Evolutionary conservation across 2,329 filamentous ascomycete species (phyloP), one percentile per base, ranked within the genome.

Genomic region (Verticillium longisporum): DNA sequence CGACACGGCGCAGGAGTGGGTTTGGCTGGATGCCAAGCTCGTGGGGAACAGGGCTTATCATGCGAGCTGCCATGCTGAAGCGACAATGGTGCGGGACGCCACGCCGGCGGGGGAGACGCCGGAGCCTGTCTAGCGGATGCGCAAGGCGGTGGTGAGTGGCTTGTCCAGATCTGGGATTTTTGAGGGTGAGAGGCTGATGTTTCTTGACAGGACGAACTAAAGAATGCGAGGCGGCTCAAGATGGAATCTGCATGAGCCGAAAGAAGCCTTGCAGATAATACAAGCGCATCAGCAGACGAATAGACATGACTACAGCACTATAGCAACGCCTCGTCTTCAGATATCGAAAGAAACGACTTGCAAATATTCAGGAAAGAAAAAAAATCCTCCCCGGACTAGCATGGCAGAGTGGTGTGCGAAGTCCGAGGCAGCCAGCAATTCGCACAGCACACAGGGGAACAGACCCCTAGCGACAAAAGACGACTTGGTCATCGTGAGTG

Each of bases 1-100:
- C 6, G 92, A 96, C 68, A 92, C 96, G 64, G 90, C 90, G 18
- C 92, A 98, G 74, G 94, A 99, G 70, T 98, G 93, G 84, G 94
- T 99, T 50, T 98, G 95, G 91, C 88, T 92, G 73, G 94, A 99
- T 73, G 91, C 94, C 0, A 81, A 90, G 58, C 84, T 88, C 65
- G 85, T 96, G 34, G 90, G 90, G 38, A 86, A 83, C 61, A 87
- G 91, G 64, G 89, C 95, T 15, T 98, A 92, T 69, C 95, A 99
- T 74, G 92, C 89, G 11, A 96, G 88, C 60, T 99, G 95, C 72
- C 91, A 94, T 72, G 85, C 86, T 18, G 94, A 97, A 75, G 89
- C 91, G 36, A 89, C 84, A 38, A 88, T 86, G 70, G 87, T 89
- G 66, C 82, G 83, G 7, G 80, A 78, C 55, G 75, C 71, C 33